Evolutionary conservation across 2,329 filamentous ascomycete genomes (phyloP).

Genomic region (Calonectria crousiana): DNA sequence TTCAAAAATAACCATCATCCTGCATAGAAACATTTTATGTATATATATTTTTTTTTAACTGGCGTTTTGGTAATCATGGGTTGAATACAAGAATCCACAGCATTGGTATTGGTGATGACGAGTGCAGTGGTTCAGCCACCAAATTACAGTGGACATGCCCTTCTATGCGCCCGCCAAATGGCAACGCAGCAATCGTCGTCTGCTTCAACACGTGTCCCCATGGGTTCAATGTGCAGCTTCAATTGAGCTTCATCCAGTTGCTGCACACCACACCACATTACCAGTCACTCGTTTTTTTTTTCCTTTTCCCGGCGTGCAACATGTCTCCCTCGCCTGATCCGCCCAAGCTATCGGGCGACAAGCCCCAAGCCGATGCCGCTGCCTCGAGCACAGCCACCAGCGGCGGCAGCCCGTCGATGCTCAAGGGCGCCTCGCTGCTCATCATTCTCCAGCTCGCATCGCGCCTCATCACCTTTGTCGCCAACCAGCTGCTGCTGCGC

Average conservation of each 20-base stretch:
- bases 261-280: not conserved
- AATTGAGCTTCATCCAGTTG: not conserved
- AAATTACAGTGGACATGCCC: not conserved
- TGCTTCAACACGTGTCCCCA: slow-evolving; percentile 8
- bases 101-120: not conserved
- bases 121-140: not conserved
- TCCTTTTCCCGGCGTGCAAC: not conserved
- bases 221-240: not conserved
- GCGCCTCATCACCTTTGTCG: slow-evolving; percentile 88
- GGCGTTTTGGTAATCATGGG: not conserved
- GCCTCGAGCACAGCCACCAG: not conserved
- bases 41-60: not conserved
- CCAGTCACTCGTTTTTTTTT: not conserved
- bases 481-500: slow-evolving; percentile 91
- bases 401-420: slow-evolving; percentile 49
- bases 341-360: not conserved
- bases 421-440: slow-evolving; percentile 84
- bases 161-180: not conserved
- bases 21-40: not conserved
- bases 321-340: not conserved
- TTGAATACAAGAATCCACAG: not conserved
- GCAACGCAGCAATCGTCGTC: not conserved
- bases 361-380: not conserved
- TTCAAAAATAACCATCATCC: not conserved
- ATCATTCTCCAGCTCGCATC: slow-evolving; percentile 90